Evolutionary conservation across 208 protist species (phyloP).

Genomic region (Porcisia deanei): DNA sequence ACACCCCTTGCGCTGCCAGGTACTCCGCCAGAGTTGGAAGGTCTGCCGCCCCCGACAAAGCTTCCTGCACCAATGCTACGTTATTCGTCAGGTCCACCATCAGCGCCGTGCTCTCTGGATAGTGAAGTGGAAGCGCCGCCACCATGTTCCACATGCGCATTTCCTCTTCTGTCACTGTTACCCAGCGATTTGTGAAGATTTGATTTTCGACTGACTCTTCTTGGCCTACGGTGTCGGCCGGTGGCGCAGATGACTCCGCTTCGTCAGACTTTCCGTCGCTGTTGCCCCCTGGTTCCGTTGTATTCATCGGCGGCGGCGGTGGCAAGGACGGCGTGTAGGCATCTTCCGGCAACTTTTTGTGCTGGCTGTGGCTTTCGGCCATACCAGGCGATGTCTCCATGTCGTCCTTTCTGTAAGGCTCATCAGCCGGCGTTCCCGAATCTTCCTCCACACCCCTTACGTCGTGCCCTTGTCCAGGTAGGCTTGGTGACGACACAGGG

Average conservation of each 20-base stretch:
- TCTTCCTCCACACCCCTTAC: neutral
- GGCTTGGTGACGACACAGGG: neutral
- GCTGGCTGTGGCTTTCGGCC: neutral
- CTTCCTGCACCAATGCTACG: conserved; percentile 19
- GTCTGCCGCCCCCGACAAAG: conserved; percentile 18
- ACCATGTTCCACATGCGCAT: conserved; percentile 69
- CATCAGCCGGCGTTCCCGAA: conserved; percentile 4
- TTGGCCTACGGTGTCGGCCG: conserved; percentile 19
- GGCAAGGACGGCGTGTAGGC: neutral
- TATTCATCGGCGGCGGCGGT: neutral
- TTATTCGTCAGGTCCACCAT: conserved; percentile 40
- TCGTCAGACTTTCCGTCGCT: conserved; percentile 7
- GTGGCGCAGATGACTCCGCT: neutral
- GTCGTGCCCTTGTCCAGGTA: neutral
- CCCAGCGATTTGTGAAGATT: conserved; percentile 56
- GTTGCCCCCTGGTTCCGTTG: conserved; percentile 8
- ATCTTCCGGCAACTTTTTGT: conserved; percentile 3
- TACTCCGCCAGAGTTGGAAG: conserved; percentile 54
- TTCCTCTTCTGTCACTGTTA: conserved; percentile 60
- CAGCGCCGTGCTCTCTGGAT: conserved; percentile 38
- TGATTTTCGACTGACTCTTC: conserved; percentile 41
- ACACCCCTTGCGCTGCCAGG: conserved; percentile 37
- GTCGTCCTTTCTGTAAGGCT: neutral
- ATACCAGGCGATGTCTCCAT: conserved; percentile 1
- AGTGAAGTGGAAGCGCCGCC: conserved; percentile 54